Evolutionary conservation across 179 eudicot species (phyloP), one percentile per base, ranked within the genome.

Genomic region (Silene noctiflora): DNA sequence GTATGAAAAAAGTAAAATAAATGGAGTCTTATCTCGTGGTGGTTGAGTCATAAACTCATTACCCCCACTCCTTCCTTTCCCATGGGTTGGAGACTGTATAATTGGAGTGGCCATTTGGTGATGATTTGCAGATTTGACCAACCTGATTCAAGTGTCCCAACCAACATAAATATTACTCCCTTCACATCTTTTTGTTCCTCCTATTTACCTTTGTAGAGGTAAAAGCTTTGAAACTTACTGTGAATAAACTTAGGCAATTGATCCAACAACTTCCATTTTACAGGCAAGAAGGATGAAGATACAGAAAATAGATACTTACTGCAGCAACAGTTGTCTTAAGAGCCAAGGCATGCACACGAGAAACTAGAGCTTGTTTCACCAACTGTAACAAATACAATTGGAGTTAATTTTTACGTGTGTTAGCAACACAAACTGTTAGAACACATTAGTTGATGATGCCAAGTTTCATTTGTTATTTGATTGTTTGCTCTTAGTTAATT

Each of bases 251-350:
- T 4, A 48, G 55, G 75, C 21, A 61, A 61, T 55, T 39, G 65
- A 19, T 48, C 66, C 56, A 51, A 51, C 58, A 51, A 51, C 31
- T 35, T 42, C 59, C 5, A 29, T 76, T 56, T 24, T 17, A n/a
- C 65, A 13, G 58, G 14, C 2, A 67, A 65, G 48, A 68, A n/a
- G 35, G 31, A 48, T 14, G 48, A 66, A 58, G 12, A 48, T 51
- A 20, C 71, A 17, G 62, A 65, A 22, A 70, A 69, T 69, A 48
- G 55, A 73, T 67, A 82, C 91, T 78, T 90, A 95, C 98, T 74
- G 98, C 98, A 79, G 99, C 99, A 80, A 95, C 96, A 67, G 99
- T 95, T 62, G 98, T 95, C 83, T 84, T 93, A 66, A 95, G 93
- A 71, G 98, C 99, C 88, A 95, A 83, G 67, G 88, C 91, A 85